phyloP scores from a whole-genome alignment of 2,329 filamentous ascomycete species.

The Diaporthe citrichinensis region DNA sequence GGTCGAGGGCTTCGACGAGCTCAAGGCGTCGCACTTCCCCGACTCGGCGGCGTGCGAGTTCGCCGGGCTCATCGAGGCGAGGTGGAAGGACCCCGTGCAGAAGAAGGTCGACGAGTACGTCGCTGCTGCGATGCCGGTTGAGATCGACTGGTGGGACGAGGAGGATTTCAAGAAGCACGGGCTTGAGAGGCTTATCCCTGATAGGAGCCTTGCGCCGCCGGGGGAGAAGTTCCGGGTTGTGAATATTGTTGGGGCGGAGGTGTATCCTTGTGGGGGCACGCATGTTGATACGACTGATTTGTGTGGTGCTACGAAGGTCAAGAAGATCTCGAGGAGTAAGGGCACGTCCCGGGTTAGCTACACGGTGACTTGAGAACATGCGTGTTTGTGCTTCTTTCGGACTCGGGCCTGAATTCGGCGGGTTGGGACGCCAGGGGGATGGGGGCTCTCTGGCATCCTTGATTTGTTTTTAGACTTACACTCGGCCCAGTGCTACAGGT shows the following conservation, averaged over 20 bases:
- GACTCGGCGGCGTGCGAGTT: constrained; percentile 79
- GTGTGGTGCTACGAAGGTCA: constrained; percentile 74
- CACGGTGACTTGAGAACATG: constrained; percentile 31
- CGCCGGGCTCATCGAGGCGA: constrained; percentile 74
- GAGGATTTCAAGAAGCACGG: constrained; percentile 70
- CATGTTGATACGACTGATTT: constrained; percentile 74
- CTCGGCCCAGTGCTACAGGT: background rate
- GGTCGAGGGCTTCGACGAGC: constrained; percentile 70
- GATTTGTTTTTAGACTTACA: background rate
- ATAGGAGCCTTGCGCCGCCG: constrained; percentile 58
- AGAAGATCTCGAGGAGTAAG: constrained; percentile 76
- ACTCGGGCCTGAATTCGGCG: background rate
- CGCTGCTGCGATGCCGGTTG: constrained; percentile 67
- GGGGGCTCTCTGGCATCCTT: too few relatives aligned
- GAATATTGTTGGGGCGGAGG: constrained; percentile 76
- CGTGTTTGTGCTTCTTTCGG: background rate
- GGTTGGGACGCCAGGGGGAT: too few relatives aligned
- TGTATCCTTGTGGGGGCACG: constrained; percentile 82
- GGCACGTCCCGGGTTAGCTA: constrained; percentile 74
- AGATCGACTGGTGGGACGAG: constrained; percentile 63
- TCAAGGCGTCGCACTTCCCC: constrained; percentile 81
- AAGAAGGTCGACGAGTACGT: constrained; percentile 71
- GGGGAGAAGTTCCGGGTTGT: constrained; percentile 76
- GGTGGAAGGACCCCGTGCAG: constrained; percentile 75
- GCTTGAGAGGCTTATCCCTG: constrained; percentile 68